Evolutionary conservation across 1,139 yeast genomes (phyloP).

Genomic region (Trichomonascaceae sp.): DNA sequence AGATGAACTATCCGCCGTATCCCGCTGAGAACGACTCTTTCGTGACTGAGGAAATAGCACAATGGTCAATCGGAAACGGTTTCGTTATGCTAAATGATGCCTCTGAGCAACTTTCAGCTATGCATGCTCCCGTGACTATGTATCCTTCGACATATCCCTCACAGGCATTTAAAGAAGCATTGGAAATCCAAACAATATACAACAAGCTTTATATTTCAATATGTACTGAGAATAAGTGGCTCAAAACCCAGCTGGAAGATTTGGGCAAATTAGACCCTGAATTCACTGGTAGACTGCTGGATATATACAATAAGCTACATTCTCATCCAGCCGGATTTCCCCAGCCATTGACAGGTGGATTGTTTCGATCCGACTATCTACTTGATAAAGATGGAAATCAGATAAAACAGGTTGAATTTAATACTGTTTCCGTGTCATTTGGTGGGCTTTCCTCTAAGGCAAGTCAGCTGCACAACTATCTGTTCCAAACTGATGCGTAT

Average conservation of each 20-base stretch:
- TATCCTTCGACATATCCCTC: constrained; percentile 87
- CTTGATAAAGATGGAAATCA: constrained; percentile 32
- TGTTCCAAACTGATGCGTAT: constrained; percentile 29
- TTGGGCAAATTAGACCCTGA: constrained; percentile 51
- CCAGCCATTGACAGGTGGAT: constrained; percentile 72
- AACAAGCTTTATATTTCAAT: constrained; percentile 62
- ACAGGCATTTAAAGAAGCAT: constrained; percentile 58
- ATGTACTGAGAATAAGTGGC: constrained; percentile 54
- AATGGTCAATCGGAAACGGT: constrained; percentile 78
- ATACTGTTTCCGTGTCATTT: constrained; percentile 91
- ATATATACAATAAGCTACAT: constrained; percentile 29
- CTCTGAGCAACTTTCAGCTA: constrained; percentile 38
- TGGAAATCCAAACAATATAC: constrained; percentile 59
- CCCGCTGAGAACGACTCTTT: constrained; percentile 14
- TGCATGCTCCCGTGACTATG: constrained; percentile 78
- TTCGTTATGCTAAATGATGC: constrained; percentile 66
- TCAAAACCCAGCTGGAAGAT: constrained; percentile 48
- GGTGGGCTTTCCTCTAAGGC: constrained; percentile 84
- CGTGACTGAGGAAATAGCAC: constrained; percentile 39
- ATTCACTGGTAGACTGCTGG: constrained; percentile 73
- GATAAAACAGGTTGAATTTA: constrained; percentile 92
- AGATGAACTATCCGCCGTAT: constrained; percentile 17
- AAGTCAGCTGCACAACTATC: constrained; percentile 61
- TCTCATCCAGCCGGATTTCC: constrained; percentile 39
- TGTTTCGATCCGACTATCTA: constrained; percentile 89